These are phyloP conservation scores for Pseudoperonospora humuli DNA, from an alignment of 352 stramenopile genomes.

Conservation along the genomic window DNA sequence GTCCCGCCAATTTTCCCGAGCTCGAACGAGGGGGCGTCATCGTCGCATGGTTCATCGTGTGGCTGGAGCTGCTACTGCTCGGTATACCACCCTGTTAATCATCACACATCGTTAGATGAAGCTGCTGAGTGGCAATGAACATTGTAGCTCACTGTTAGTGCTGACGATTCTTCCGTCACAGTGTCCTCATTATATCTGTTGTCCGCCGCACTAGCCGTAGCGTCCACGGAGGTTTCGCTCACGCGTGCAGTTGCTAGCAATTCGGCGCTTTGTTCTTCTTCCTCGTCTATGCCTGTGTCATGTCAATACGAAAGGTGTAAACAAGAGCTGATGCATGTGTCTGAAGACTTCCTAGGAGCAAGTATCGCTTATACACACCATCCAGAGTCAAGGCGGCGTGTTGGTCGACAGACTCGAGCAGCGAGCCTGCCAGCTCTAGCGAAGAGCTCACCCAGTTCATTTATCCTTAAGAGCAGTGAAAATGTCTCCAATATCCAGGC, in stretches of 20 bases:
- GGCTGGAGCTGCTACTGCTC: conserved; percentile 15
- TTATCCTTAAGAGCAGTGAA: no score
- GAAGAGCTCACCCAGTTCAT: conserved; percentile 84
- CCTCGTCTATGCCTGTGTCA: conserved; percentile 16
- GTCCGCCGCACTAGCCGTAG: conserved; percentile 4
- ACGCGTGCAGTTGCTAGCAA: conserved; percentile 16
- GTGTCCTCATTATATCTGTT: conserved; percentile 1
- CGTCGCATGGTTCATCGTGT: conserved; percentile 2
- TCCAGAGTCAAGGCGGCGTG: conserved; percentile 68
- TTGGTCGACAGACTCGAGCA: conserved; percentile 84
- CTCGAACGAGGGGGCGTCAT: conserved; percentile 22
- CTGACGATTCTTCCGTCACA: not conserved
- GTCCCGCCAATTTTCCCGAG: conserved; percentile 21
- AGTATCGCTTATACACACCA: conserved; percentile 21
- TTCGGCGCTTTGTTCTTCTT: conserved; percentile 17
- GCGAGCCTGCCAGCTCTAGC: conserved; percentile 65
- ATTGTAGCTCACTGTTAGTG: conserved; percentile 7
- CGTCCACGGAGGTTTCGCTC: conserved; percentile 12
- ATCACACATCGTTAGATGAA: conserved; percentile 1
- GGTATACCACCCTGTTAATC: conserved; percentile 9
- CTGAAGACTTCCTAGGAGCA: not conserved
- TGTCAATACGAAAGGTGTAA: conserved; percentile 3
- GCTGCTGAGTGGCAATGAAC: not conserved
- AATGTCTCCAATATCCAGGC: no score
- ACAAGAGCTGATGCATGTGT: not conserved